Conservation (phyloP, 2,329 filamentous ascomycete genomes). For the Cladosporium sphaerospermum region DNA sequence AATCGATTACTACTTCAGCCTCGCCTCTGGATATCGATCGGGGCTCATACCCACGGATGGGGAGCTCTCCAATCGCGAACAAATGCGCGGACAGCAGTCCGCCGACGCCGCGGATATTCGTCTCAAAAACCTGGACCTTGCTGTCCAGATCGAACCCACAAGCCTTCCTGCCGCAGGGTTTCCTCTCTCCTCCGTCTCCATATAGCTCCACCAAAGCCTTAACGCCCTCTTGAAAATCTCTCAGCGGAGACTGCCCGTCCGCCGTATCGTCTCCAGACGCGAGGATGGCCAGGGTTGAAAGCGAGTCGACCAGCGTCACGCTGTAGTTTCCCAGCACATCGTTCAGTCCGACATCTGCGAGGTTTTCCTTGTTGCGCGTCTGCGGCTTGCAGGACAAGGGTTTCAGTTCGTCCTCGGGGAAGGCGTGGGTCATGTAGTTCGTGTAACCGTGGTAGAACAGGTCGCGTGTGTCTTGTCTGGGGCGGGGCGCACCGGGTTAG, state of each 20-base stretch:
- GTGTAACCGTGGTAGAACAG: constrained; percentile 97
- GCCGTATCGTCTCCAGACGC: constrained; percentile 58
- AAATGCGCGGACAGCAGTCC: constrained; percentile 88
- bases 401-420: constrained; percentile 91
- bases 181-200: constrained; percentile 71
- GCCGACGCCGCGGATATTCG: constrained; percentile 86
- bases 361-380: constrained; percentile 74
- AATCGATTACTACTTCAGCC: constrained; percentile 36
- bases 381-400: constrained; percentile 80
- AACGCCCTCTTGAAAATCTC: constrained; percentile 72
- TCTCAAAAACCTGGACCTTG: constrained; percentile 98
- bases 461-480: constrained; percentile 46
- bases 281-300: constrained; percentile 88
- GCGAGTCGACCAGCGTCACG: constrained; percentile 86
- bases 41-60: constrained; percentile 71
- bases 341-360: constrained; percentile 78
- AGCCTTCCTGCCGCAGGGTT: constrained; percentile 64
- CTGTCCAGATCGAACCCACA: constrained; percentile 90
- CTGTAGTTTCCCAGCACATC: constrained; percentile 97
- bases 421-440: constrained; percentile 90
- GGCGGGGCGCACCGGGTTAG: no score
- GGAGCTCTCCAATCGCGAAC: constrained; percentile 84
- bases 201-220: constrained; percentile 72
- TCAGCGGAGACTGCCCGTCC: constrained; percentile 47
- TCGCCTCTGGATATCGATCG: constrained; percentile 27